These are phyloP conservation scores for Panicum miliaceum DNA, from an alignment of 176 grass and related monocot genomes.

Conservation along the genomic window DNA sequence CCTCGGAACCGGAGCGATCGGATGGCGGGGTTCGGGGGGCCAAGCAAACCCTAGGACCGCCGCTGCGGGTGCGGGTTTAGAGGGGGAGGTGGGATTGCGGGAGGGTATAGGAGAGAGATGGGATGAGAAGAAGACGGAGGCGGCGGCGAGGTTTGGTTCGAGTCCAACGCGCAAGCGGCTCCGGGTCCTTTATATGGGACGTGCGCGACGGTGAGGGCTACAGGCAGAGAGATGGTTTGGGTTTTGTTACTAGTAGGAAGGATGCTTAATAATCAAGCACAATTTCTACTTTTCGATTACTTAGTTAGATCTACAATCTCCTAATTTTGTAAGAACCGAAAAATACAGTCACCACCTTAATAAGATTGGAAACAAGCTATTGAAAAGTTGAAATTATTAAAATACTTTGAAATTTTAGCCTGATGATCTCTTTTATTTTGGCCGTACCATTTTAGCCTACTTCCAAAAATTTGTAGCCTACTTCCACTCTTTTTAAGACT, in stretches of 20 bases:
- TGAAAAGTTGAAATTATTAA: too few relatives aligned
- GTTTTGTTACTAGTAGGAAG: background rate
- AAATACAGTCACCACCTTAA: too few relatives aligned
- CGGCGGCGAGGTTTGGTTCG: slow-evolving; percentile 38
- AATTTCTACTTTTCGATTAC: background rate
- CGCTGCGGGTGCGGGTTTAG: slow-evolving; percentile 46
- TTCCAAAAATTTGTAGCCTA: too few relatives aligned
- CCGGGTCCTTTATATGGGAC: slow-evolving; percentile 11
- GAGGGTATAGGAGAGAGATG: background rate
- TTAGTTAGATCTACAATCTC: background rate
- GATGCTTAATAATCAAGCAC: background rate
- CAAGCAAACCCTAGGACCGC: slow-evolving; percentile 55
- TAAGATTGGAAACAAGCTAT: too few relatives aligned
- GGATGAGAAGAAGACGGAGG: background rate
- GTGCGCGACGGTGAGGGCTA: background rate
- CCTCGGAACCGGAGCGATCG: slow-evolving; percentile 38
- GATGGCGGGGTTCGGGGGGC: background rate
- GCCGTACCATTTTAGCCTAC: too few relatives aligned
- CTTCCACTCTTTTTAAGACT: too few relatives aligned
- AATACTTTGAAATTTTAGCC: too few relatives aligned
- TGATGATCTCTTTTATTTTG: too few relatives aligned
- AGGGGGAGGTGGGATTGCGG: background rate
- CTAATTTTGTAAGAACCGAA: too few relatives aligned
- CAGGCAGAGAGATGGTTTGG: background rate
- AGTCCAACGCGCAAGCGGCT: slow-evolving; percentile 20